phyloP scores from a whole-genome alignment of 768 basidiomycete genomes.

The Gymnopilus junonius region DNA sequence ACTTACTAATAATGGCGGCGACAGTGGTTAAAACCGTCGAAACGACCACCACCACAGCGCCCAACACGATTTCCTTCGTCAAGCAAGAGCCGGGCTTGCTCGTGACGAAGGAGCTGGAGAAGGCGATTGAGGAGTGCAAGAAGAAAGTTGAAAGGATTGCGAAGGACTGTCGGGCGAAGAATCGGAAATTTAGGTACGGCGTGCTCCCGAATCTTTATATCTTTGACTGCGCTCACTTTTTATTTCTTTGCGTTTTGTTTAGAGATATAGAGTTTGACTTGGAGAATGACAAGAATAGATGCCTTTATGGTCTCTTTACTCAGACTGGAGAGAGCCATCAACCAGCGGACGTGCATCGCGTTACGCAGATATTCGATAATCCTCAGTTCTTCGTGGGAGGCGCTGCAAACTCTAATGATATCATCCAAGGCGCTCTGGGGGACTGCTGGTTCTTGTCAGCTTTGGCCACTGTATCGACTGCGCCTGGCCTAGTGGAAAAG shows the following conservation, averaged over 20 bases:
- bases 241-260: neutral
- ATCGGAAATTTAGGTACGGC: conserved; percentile 52
- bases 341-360: conserved; percentile 37
- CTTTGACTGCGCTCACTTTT: neutral
- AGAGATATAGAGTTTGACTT: conserved; percentile 65
- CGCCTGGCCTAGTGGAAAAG: conserved; percentile 53
- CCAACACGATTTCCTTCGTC: conserved; percentile 26
- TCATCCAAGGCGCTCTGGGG: conserved; percentile 54
- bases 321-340: conserved; percentile 17
- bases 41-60: conserved; percentile 10
- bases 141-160: conserved; percentile 48
- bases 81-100: conserved; percentile 46
- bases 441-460: conserved; percentile 64
- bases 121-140: conserved; percentile 51
- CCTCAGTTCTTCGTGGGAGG: conserved; percentile 38
- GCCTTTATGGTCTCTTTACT: conserved; percentile 30
- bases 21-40: conserved; percentile 7
- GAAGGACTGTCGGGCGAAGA: conserved; percentile 48
- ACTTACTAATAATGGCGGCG: neutral
- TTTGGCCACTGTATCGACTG: conserved; percentile 52
- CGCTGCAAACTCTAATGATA: conserved; percentile 46
- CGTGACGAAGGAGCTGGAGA: conserved; percentile 53
- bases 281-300: conserved; percentile 53
- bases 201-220: neutral
- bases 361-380: conserved; percentile 56